Percentiles rank a stretch among this genome's conserved stretches.
Evolutionary conservation across 2,329 filamentous ascomycete genomes (phyloP).

Genomic region (Boeremia exigua): DNA sequence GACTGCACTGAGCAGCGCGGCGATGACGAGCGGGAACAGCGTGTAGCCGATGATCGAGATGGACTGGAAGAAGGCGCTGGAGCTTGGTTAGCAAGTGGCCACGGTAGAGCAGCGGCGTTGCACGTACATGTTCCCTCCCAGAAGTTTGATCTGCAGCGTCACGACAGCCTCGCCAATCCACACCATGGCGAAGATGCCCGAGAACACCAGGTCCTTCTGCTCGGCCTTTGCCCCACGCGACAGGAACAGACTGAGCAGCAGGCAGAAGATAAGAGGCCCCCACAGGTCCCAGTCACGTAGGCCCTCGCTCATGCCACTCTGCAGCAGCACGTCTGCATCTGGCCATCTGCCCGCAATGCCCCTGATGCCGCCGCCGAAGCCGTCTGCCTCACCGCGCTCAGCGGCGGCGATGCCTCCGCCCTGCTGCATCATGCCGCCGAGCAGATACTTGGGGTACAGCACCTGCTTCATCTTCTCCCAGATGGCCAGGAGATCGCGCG

Average conservation of each 20-base stretch:
- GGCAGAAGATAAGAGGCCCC: slow-evolving; percentile 93
- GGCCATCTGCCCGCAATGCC: slow-evolving; percentile 69
- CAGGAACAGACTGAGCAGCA: slow-evolving; percentile 84
- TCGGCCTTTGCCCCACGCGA: slow-evolving; percentile 79
- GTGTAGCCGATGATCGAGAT: slow-evolving; percentile 99
- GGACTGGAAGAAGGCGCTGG: slow-evolving; percentile 94
- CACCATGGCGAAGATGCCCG: slow-evolving; percentile 93
- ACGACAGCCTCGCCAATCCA: slow-evolving; percentile 98
- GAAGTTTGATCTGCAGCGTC: slow-evolving; percentile 94
- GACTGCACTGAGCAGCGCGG: slow-evolving; percentile 84
- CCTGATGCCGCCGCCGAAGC: slow-evolving; percentile 55
- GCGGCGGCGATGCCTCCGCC: slow-evolving; percentile 64
- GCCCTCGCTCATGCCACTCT: slow-evolving; percentile 82
- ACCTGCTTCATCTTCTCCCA: slow-evolving; percentile 99
- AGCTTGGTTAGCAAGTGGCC: slow-evolving; percentile 33
- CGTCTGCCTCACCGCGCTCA: slow-evolving; percentile 61
- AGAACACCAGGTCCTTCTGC: slow-evolving; percentile 90
- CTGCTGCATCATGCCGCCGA: slow-evolving; percentile 69
- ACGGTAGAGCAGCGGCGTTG: neutral
- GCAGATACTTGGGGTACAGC: slow-evolving; percentile 91
- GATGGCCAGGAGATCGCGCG: slow-evolving; percentile 86
- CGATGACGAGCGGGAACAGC: slow-evolving; percentile 94
- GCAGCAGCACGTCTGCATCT: slow-evolving; percentile 69
- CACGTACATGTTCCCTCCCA: slow-evolving; percentile 95
- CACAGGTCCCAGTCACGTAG: slow-evolving; percentile 97